Base-by-base conservation (phyloP, 176 grass and related monocot species). In the Raddia distichophylla region DNA sequence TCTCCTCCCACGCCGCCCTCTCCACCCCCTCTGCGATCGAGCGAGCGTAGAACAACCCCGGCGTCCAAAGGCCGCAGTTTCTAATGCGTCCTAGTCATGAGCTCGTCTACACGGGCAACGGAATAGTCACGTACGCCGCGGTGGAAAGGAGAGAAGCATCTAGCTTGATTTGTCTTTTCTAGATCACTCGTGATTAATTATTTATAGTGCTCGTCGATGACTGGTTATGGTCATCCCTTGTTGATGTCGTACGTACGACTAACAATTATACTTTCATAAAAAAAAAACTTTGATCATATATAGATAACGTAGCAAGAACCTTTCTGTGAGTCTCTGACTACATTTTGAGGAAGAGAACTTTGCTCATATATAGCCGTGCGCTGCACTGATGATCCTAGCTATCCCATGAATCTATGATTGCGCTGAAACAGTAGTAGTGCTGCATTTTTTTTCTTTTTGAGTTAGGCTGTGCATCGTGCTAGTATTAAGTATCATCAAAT, bases 91-190 rank as follows among this genome's bases (percentile, higher is more conserved):
- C 14, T 40, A 40, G 57, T 35, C 34, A 55, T 34, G 66, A 71
- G 34, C 14, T 34, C 16, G 0, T 34, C 33, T 34, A 61, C 34
- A 45, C 46, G 52, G 83, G 83, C 15, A 61, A 77, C 2, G 43
- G 53, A 61, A 44, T 43, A 51, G 73, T 60, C 64, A 44, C 32
- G 12, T 8, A 12, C 48, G 14, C 62, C 63, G 73, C 10, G 73
- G 47, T 46, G 55, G 53, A 71, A 77, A 81, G 47, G 46, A 40
- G 74, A 45, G 83, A 79, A 85, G 47, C 83, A 64, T 85, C 66
- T 71, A 55, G 46, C 55, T 16, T 9, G 1, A 5, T 35, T 45
- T 49, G 15, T 52, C 32, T 48, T 64, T 13, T 48, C 45, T 34
- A 50, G 75, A 62, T 5, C 37, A 53, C 27, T 44, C 49, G 60